These are phyloP conservation scores for Pleodorina starrii DNA, from an alignment of 139 green algal species.

Conservation along the genomic window DNA sequence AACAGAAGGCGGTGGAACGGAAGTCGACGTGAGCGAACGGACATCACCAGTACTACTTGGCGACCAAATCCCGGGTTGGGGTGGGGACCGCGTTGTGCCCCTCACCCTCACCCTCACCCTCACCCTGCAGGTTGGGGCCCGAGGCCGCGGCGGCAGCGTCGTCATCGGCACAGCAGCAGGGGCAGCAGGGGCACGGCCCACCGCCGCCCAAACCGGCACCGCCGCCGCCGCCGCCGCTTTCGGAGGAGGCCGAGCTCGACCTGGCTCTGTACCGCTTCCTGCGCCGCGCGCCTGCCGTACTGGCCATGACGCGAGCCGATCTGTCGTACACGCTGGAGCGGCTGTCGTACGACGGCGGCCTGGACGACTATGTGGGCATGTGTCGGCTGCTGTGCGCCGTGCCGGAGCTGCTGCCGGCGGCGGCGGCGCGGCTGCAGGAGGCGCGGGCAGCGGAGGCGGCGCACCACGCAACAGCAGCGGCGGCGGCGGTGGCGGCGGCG, in stretches of 20 bases:
- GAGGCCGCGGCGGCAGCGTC: too few relatives aligned
- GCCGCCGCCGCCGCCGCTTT: background rate
- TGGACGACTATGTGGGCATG: background rate
- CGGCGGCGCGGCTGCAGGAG: background rate
- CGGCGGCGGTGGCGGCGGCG: background rate
- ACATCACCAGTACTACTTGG: too few relatives aligned
- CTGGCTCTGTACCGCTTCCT: constrained; percentile 24
- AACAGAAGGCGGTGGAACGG: too few relatives aligned
- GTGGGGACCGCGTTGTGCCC: too few relatives aligned
- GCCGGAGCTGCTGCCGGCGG: constrained; percentile 24
- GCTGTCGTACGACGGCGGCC: background rate
- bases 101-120: too few relatives aligned
- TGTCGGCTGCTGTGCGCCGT: constrained; percentile 27
- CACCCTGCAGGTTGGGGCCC: too few relatives aligned
- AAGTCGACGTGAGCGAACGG: too few relatives aligned
- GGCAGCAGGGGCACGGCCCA: background rate
- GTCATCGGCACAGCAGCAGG: background rate
- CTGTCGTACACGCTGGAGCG: constrained; percentile 4
- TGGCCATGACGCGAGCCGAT: background rate
- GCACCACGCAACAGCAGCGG: background rate
- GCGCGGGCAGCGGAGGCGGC: background rate
- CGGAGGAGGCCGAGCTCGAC: constrained; percentile 31
- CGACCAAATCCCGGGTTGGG: too few relatives aligned
- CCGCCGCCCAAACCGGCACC: too few relatives aligned
- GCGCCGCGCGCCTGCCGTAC: background rate